Base-by-base conservation (phyloP, 345 rosid genomes). In the Salix suchowensis region DNA sequence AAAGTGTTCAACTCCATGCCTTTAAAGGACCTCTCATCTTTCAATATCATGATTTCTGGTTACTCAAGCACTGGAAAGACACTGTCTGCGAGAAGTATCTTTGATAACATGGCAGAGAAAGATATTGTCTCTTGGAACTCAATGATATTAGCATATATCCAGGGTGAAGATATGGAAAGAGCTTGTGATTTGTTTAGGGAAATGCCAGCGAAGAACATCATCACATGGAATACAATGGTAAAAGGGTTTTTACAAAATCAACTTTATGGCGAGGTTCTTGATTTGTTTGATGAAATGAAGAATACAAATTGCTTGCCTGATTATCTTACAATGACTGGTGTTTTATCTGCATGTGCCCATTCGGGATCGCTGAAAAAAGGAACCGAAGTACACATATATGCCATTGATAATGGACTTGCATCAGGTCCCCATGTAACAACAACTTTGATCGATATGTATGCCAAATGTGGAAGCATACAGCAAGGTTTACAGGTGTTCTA, bases 161-260 rank as follows among this genome's bases (percentile, higher is more conserved):
- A 39, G 55, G 78, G 70, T 37, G 80, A 75, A 54, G 73, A 83
- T 34, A 46, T 79, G 52, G 71, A 69, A 19, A 26, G 32, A 46
- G 85, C 76, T 18, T 5, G 44, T 7, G 73, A 62, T 19, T 34
- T 79, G 30, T 80, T 83, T 21, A 60, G 61, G 13, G 67, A 74
- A 70, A 83, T 74, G 81, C 67, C 73, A 2, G 32, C 30, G 13
- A 77, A 73, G 50, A 79, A 79, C 46, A 40, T 54, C 34, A 21
- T 76, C 39, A 71, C 83, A 11, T 77, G 83, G 85, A 83, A 83
- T 64, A 50, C 83, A 7, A 52, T 83, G 76, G 74, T 79, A 37
- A 69, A 73, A 30, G 83, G 85, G 42, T 79, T 74, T 67, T 65
- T 83, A 65, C 81, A 72, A 13, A 55, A 58, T 55, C 74, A 73